phyloP scores from a whole-genome alignment of 345 rosid species.

The Gossypium sturtianum region DNA sequence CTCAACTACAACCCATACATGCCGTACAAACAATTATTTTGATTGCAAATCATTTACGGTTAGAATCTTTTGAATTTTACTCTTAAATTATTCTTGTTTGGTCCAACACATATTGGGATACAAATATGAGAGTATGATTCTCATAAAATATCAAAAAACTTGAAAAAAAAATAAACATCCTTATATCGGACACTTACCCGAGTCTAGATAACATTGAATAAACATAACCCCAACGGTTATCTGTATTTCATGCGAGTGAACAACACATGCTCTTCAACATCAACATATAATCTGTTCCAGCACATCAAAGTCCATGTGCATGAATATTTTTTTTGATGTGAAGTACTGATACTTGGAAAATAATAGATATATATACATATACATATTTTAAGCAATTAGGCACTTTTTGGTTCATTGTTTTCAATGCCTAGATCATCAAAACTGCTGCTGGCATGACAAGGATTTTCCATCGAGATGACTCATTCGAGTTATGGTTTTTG shows the following conservation, averaged over 20 bases:
- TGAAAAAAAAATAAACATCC: no score
- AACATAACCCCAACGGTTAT: no score
- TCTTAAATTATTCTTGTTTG: no score
- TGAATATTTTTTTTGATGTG: background rate
- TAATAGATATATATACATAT: background rate
- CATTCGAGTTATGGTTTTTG: conserved; percentile 8
- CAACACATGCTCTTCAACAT: background rate
- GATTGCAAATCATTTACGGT: no score
- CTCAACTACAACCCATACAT: no score
- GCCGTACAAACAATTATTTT: no score
- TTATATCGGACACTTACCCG: no score
- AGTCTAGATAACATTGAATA: no score
- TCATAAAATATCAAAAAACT: no score
- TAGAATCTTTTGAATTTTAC: no score
- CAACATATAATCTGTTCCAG: background rate
- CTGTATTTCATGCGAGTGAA: background rate
- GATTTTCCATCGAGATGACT: conserved; percentile 3
- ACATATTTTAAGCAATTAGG: background rate
- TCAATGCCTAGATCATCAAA: conserved; percentile 2
- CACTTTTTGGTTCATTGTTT: background rate
- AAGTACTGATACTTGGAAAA: background rate
- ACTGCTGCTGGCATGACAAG: background rate
- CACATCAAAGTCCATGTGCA: background rate
- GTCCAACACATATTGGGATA: no score
- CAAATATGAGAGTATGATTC: no score